These are phyloP conservation scores for Hortiboletus flavorubellus DNA, from an alignment of 768 basidiomycete genomes.

Conservation along the genomic window DNA sequence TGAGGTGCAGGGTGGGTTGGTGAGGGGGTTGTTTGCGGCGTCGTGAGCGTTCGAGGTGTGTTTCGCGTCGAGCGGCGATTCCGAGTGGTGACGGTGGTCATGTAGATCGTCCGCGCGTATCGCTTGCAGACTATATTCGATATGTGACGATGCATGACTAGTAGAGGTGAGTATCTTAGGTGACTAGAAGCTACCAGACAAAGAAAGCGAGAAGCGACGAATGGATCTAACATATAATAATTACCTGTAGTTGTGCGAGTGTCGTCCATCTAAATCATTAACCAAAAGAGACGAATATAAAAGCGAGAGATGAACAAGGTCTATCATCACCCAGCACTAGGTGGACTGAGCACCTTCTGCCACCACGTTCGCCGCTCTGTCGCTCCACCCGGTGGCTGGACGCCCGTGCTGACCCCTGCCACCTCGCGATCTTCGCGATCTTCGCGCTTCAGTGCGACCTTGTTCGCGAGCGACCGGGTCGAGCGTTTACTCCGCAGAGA, in stretches of 20 bases:
- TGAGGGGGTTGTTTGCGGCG: constrained; percentile 18
- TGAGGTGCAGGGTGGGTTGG: constrained; percentile 9
- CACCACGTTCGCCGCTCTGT: constrained; percentile 30
- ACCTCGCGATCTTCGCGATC: not conserved
- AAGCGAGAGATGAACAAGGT: not conserved
- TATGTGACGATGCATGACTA: not conserved
- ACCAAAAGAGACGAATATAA: not conserved
- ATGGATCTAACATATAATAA: not conserved
- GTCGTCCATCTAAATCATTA: not conserved
- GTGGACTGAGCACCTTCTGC: constrained; percentile 29
- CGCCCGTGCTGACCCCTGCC: not conserved
- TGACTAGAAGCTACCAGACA: not conserved
- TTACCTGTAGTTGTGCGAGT: not conserved
- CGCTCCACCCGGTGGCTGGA: not conserved
- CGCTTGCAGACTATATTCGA: not conserved
- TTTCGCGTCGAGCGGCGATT: too few relatives aligned
- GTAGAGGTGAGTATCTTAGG: not conserved
- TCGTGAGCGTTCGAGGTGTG: not conserved
- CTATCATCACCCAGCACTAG: constrained; percentile 5
- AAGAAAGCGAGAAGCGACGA: not conserved
- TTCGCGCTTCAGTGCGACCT: not conserved
- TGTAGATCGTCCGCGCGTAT: not conserved
- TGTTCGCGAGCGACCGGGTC: constrained; percentile 16
- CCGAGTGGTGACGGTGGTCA: not conserved
- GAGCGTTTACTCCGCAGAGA: constrained; percentile 24